Conservation (phyloP, 768 basidiomycete species). For the Boletus rubroflammeus region DNA sequence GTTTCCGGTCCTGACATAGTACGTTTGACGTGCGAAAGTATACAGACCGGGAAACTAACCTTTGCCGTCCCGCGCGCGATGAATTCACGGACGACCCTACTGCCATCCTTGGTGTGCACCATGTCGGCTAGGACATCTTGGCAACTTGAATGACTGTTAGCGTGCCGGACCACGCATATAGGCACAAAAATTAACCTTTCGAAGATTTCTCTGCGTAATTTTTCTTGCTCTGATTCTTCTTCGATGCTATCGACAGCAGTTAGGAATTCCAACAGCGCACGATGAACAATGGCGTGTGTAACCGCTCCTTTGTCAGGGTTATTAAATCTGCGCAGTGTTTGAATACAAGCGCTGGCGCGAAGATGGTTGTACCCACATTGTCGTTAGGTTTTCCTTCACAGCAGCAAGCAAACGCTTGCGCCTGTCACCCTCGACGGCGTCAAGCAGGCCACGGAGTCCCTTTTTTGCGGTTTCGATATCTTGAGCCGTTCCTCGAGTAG, state of each 20-base stretch:
- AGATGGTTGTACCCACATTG: constrained; percentile 52
- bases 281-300: constrained; percentile 84
- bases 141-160: constrained; percentile 44
- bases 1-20: constrained; percentile 72
- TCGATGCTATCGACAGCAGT: constrained; percentile 52
- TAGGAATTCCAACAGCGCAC: constrained; percentile 84
- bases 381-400: constrained; percentile 68
- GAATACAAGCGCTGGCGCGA: not conserved
- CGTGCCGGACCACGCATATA: not conserved
- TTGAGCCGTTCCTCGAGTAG: constrained; percentile 51
- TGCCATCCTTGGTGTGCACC: constrained; percentile 92
- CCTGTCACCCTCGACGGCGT: constrained; percentile 59
- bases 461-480: constrained; percentile 63
- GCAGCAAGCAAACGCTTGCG: constrained; percentile 62
- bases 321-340: constrained; percentile 61
- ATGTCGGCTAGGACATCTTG: constrained; percentile 87
- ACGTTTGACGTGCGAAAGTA: not conserved
- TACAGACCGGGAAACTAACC: constrained; percentile 33
- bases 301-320: constrained; percentile 89
- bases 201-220: constrained; percentile 72
- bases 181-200: constrained; percentile 53
- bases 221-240: constrained; percentile 68
- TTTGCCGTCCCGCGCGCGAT: constrained; percentile 82
- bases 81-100: constrained; percentile 81
- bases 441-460: constrained; percentile 66